A percentile compares a stretch with the other conserved stretches of the same genome.
Conservation (phyloP, 306 rosid species). For the Cucumis sativus region Cucumber_9930_V3 NC_026655.2:5554501-5555000, state of each 20-base stretch:
- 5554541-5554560: too few relatives aligned
- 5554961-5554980: not conserved
- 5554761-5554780: not conserved
- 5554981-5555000: slow-evolving; percentile 2
- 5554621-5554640: too few relatives aligned
- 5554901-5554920: slow-evolving; percentile 3
- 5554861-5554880: slow-evolving; percentile 7
- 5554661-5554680: not conserved
- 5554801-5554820: not conserved
- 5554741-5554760: not conserved
- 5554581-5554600: too few relatives aligned
- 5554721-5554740: not conserved
- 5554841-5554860: not conserved
- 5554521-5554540: too few relatives aligned
- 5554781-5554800: slow-evolving; percentile 2
- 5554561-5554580: too few relatives aligned
- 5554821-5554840: not conserved
- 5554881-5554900: not conserved
- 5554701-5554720: not conserved
- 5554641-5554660: too few relatives aligned
- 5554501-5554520: too few relatives aligned
- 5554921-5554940: slow-evolving; percentile 13
- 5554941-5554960: slow-evolving; percentile 17
- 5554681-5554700: too few relatives aligned
- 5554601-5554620: too few relatives aligned